phyloP scores from a whole-genome alignment of 2,329 filamentous ascomycete species.

The Coniochaeta ligniaria region DNA sequence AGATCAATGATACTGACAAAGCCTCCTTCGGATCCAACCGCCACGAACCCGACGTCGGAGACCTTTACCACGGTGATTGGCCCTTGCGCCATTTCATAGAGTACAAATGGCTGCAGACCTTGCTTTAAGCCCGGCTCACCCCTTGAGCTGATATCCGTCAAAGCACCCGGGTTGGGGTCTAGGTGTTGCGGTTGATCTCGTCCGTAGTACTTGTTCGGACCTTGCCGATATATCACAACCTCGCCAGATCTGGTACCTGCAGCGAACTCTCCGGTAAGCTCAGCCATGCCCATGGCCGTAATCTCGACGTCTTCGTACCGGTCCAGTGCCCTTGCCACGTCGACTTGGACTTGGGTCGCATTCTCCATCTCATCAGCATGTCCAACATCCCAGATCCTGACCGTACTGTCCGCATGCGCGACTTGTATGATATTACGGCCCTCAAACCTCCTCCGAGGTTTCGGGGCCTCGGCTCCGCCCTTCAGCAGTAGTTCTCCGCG shows the following conservation, averaged over 20 bases:
- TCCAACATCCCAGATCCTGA: constrained; percentile 90
- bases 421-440: constrained; percentile 78
- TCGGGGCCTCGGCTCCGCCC: constrained; percentile 68
- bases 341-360: constrained; percentile 70
- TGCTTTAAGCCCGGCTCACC: constrained; percentile 69
- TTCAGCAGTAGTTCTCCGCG: constrained; percentile 71
- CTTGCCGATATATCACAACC: constrained; percentile 81
- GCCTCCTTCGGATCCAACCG: constrained; percentile 77
- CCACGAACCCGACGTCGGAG: constrained; percentile 91
- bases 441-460: constrained; percentile 70
- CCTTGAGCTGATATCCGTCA: constrained; percentile 68
- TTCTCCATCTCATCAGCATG: constrained; percentile 94
- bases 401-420: constrained; percentile 81
- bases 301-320: constrained; percentile 73
- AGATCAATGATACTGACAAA: constrained; percentile 78
- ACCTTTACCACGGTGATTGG: constrained; percentile 72
- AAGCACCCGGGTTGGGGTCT: constrained; percentile 56
- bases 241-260: constrained; percentile 80
- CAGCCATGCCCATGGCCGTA: constrained; percentile 70
- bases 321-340: constrained; percentile 74
- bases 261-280: constrained; percentile 76
- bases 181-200: constrained; percentile 45
- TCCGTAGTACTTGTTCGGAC: constrained; percentile 67
- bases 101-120: constrained; percentile 58
- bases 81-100: constrained; percentile 80